Conservation (phyloP, 2,329 filamentous ascomycete genomes). For the Claviceps fusiformis region DNA sequence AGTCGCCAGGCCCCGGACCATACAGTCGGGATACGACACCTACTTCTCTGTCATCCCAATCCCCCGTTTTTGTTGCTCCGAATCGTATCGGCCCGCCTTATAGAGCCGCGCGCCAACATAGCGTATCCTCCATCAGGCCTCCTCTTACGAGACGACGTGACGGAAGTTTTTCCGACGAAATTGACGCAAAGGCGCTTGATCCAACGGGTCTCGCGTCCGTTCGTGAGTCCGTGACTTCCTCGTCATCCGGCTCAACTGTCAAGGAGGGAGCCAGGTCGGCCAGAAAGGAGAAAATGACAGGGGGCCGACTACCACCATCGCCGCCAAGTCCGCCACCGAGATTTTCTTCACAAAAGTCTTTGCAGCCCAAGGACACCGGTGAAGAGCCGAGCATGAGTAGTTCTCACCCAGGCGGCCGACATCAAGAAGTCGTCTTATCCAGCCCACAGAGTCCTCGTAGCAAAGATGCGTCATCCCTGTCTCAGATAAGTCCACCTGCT, state of each 20-base stretch:
- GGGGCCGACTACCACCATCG: slow-evolving; percentile 30
- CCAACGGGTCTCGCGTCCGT: slow-evolving; percentile 49
- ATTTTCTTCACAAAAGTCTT: slow-evolving; percentile 46
- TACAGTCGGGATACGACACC: slow-evolving; percentile 70
- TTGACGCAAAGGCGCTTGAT: slow-evolving; percentile 31
- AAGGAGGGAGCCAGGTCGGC: slow-evolving; percentile 32
- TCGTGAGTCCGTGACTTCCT: slow-evolving; percentile 57
- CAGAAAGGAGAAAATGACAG: slow-evolving; percentile 28
- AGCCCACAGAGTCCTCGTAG: slow-evolving; percentile 24
- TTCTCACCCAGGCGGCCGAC: not conserved
- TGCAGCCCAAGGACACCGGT: slow-evolving; percentile 11
- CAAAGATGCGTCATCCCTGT: slow-evolving; percentile 12
- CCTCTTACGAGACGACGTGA: slow-evolving; percentile 46
- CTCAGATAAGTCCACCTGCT: slow-evolving; percentile 32
- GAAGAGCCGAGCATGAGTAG: not conserved
- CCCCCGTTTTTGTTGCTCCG: slow-evolving; percentile 45
- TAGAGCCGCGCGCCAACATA: slow-evolving; percentile 36
- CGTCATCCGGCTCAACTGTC: slow-evolving; percentile 58
- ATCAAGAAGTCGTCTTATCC: slow-evolving; percentile 9
- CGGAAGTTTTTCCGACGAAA: slow-evolving; percentile 39
- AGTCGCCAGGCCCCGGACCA: slow-evolving; percentile 52
- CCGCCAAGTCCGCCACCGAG: slow-evolving; percentile 49
- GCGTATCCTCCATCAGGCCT: slow-evolving; percentile 41
- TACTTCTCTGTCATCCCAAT: slow-evolving; percentile 65
- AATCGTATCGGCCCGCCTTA: slow-evolving; percentile 27